Base-by-base conservation (phyloP, 805 yeast genomes). In the Starmerella bombicola region DNA sequence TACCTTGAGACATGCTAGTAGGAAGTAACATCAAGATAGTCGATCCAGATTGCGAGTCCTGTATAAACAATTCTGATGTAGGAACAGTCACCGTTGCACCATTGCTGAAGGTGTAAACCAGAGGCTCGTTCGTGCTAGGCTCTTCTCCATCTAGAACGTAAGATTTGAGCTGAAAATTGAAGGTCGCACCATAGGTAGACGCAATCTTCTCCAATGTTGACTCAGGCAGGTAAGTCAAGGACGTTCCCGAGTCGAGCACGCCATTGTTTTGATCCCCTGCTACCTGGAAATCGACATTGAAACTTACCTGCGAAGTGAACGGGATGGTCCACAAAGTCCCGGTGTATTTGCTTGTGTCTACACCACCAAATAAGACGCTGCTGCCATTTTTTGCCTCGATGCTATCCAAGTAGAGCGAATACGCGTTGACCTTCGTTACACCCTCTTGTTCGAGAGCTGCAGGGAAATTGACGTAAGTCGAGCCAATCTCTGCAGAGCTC, bases 281-380 rank as follows among this genome's bases (percentile, higher is more conserved):
- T 8, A 50, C 46, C 10, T 34, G n/a, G 38, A 44, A 38, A 30
- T 43, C 45, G 9, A 46, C 53, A 24, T 22, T 31, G 41, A 49
- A 45, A 25, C 19, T 13, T 10, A 24, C 33, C n/a, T 21, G 10
- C 28, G 41, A 33, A 4, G 42, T 34, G 30, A 48, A 34, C 13
- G 46, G 44, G 13, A 49, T 37, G 10, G 38, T 28, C 36, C 40
- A 30, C 23, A 70, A 55, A 20, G 55, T 50, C 21, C 84, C 85
- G 0, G 59, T 40, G 55, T 72, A 77, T 58, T 76, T 76, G 32
- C 70, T 62, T 42, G 69, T 71, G 55, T 79, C 86, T 21, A 80
- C 69, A 34, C 76, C 88, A 39, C 88, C 86, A 59, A 79, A 80
- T 32, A 39, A 26, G 12, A 48, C 10, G n/a, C 35, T 24, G 35